Percentiles rank a stretch among this genome's conserved stretches.
These are phyloP conservation scores for Heterobasidion occidentale DNA, from an alignment of 1,284 basidiomycete genomes.

Conservation along the genomic window DNA sequence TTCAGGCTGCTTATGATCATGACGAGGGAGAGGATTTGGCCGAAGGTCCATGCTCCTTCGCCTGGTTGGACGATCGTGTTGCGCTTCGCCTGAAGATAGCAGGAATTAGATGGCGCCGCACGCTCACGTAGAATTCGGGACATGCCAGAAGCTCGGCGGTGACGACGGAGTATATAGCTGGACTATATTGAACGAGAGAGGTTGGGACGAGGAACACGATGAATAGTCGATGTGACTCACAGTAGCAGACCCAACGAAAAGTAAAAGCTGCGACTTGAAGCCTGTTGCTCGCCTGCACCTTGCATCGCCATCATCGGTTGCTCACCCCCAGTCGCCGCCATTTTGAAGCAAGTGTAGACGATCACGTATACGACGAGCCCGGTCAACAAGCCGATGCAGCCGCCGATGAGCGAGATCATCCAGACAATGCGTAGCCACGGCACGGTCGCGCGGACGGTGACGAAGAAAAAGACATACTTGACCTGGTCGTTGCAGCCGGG, in stretches of 20 bases:
- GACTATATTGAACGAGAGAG: not conserved
- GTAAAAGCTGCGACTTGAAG: not conserved
- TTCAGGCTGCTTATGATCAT: slow-evolving; percentile 7
- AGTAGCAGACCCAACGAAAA: not conserved
- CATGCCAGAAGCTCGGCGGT: slow-evolving; percentile 8
- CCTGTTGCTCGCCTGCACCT: no score
- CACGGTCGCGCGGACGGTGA: slow-evolving; percentile 3
- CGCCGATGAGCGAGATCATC: slow-evolving; percentile 4
- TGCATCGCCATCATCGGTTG: not conserved
- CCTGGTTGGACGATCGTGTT: not conserved
- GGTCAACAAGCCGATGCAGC: not conserved
- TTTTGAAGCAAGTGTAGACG: not conserved
- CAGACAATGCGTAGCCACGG: slow-evolving; percentile 6
- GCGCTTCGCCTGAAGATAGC: slow-evolving; percentile 2
- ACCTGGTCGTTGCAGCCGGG: slow-evolving; percentile 4
- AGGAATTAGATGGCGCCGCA: not conserved
- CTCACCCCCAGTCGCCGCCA: not conserved
- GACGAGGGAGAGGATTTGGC: slow-evolving; percentile 7
- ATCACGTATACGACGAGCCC: not conserved
- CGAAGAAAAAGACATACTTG: slow-evolving; percentile 9
- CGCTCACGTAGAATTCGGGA: not conserved
- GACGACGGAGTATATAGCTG: slow-evolving; percentile 4
- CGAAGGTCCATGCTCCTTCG: slow-evolving; percentile 7
- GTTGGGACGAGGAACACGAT: not conserved
- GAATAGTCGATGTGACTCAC: slow-evolving; percentile 2